Evolutionary conservation across 345 rosid genomes (phyloP).

Genomic region (Eucalyptus marginata): DNA sequence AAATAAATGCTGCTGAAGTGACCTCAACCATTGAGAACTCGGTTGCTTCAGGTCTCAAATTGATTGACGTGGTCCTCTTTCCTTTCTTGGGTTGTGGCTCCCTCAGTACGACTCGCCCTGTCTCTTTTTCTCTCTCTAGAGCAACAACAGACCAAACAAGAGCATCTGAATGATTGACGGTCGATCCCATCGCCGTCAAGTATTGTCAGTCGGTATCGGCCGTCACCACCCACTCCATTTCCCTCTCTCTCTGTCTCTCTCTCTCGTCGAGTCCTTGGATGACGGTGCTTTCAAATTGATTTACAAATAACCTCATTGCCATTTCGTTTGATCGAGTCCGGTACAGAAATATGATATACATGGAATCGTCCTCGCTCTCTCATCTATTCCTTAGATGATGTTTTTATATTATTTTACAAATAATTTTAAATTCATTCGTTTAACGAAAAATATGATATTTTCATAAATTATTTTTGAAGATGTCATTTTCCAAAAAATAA

Average conservation of each 20-base stretch:
- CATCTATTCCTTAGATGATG: neutral
- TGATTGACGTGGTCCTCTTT: neutral
- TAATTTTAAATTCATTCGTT: accelerated
- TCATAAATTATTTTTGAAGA: too few relatives aligned
- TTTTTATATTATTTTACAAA: neutral
- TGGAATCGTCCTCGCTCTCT: neutral
- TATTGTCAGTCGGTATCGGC: neutral
- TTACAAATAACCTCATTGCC: neutral
- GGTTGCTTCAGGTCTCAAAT: neutral
- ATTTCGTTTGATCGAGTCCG: neutral
- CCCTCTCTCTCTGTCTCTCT: neutral
- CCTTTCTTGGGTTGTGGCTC: neutral
- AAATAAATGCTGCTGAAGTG: neutral
- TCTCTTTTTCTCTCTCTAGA: neutral
- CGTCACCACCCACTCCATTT: neutral
- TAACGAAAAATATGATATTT: accelerated
- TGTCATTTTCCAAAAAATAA: accelerated
- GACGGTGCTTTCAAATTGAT: neutral
- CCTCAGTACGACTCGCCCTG: neutral
- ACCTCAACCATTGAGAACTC: neutral
- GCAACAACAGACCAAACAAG: neutral
- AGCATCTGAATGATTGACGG: neutral
- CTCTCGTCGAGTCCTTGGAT: neutral
- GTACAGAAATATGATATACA: neutral
- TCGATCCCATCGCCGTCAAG: neutral